Conservation (phyloP, 345 rosid genomes). For the Aethionema arabicum region DNA sequence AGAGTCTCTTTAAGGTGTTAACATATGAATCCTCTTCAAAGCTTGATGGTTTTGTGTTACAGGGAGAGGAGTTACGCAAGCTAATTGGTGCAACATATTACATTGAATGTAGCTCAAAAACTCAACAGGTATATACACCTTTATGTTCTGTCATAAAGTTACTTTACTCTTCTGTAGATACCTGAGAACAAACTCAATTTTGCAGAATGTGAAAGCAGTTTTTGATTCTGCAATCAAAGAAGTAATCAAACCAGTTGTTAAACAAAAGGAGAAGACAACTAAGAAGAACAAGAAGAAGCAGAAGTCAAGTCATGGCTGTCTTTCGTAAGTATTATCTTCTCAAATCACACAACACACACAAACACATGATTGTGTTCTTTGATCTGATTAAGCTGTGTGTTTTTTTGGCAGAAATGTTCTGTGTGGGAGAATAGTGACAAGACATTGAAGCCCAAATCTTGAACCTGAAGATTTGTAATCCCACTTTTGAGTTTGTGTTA, state of each 20-base stretch:
- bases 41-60: slow-evolving; percentile 17
- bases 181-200: not conserved
- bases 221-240: slow-evolving; percentile 95
- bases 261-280: slow-evolving; percentile 73
- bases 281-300: slow-evolving; percentile 40
- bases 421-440: slow-evolving; percentile 37
- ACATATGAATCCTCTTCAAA: not conserved
- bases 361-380: not conserved
- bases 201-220: slow-evolving; percentile 92
- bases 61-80: slow-evolving; percentile 98
- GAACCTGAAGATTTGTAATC: slow-evolving; percentile 9
- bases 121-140: slow-evolving; percentile 72
- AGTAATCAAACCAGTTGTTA: slow-evolving; percentile 77
- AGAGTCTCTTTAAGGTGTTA: slow-evolving; percentile 11
- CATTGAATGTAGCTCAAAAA: slow-evolving; percentile 97
- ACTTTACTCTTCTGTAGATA: too few species aligned
- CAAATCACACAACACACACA: slow-evolving; percentile 11
- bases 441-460: slow-evolving; percentile 30
- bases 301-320: slow-evolving; percentile 64
- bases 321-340: slow-evolving; percentile 56
- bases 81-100: slow-evolving; percentile 89
- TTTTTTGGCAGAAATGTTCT: slow-evolving; percentile 34
- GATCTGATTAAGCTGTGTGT: slow-evolving; percentile 17
- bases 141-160: slow-evolving; percentile 13
- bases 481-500: slow-evolving; percentile 33